Evolutionary conservation across 768 basidiomycete genomes (phyloP), one percentile per base, ranked within the genome.

Genomic region (Chlorophyllum brunneum): DNA sequence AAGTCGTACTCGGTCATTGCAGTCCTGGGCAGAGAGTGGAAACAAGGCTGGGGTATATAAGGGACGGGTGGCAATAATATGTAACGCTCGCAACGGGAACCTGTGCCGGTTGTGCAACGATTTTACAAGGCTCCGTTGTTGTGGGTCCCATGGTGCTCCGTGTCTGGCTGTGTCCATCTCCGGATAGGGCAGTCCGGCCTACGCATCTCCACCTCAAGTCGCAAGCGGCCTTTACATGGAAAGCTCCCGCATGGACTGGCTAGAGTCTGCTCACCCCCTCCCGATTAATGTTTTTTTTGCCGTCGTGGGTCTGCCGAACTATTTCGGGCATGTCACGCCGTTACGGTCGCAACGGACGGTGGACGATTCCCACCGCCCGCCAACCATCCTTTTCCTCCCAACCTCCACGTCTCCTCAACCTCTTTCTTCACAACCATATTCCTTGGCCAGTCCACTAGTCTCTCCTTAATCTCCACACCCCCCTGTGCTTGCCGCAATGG

Each of bases 1-100:
- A 70, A 81, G 67, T 81, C 80, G 74, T 82, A 82, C 63, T 82
- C 80, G 24, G 80, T 81, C 80, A 82, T 82, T 45, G 56, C 56
- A 54, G 27, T 22, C 47, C 34, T 31, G 40, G 48, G 40, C 23
- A 3, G 40, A 27, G 20, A 11, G 47, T 30, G 34, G 18, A 30
- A 8, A 20, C 10, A 18, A 22, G 11, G 31, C 2, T 22, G 20
- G 42, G 37, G 44, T 53, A 53, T 53, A 39, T 53, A 53, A 39
- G 31, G 44, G 27, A 18, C 8, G 15, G 11, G 11, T 9, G 18
- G 26, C 31, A 29, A 20, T 31, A n/a, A 33, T 30, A 39, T 38
- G 27, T 18, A 33, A 50, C 24, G 27, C 48, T 26, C 15, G 34
- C 37, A 11, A 39, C 48, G 40, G 38, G 26, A 33, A 13, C 20